Conservation (phyloP, 2,329 filamentous ascomycete genomes). For the Fusarium coicis region DNA sequence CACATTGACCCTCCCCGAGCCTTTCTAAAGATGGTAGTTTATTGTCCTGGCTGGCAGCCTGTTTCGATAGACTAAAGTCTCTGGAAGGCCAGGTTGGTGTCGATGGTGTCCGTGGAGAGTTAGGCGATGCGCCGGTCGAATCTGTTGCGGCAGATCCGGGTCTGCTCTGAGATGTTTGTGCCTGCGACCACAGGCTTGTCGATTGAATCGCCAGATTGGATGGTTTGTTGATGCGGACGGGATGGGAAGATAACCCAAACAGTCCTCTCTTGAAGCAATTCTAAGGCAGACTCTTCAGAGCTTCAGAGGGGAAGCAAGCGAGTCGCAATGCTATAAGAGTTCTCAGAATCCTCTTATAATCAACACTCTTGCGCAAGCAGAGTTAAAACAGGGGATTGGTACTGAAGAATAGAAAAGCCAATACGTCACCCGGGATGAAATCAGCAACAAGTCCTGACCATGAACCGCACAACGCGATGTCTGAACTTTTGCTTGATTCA, state of each 20-base stretch:
- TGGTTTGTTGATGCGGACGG: constrained; percentile 43
- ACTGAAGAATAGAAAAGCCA: constrained; percentile 26
- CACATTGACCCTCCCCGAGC: constrained; percentile 63
- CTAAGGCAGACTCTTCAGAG: constrained; percentile 5
- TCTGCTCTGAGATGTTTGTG: constrained; percentile 46
- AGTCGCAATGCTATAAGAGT: constrained; percentile 2
- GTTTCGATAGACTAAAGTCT: constrained; percentile 34
- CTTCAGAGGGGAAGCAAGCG: constrained; percentile 7
- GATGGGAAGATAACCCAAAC: constrained; percentile 50
- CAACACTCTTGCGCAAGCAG: constrained; percentile 1
- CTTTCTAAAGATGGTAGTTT: constrained; percentile 35
- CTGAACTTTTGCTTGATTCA: constrained; percentile 10
- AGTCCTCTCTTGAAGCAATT: constrained; percentile 44
- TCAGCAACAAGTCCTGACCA: constrained; percentile 27
- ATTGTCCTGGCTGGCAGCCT: constrained; percentile 36
- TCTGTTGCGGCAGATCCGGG: constrained; percentile 48
- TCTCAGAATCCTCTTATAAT: constrained; percentile 5
- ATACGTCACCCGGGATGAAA: constrained; percentile 26
- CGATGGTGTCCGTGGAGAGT: constrained; percentile 50
- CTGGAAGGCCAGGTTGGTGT: constrained; percentile 48
- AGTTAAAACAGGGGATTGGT: constrained; percentile 15
- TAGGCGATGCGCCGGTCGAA: constrained; percentile 48
- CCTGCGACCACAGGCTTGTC: constrained; percentile 51
- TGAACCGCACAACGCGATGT: constrained; percentile 25
- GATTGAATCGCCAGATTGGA: constrained; percentile 50